phyloP scores from a whole-genome alignment of 2,329 filamentous ascomycete genomes.

The Xylaria sp. region DNA sequence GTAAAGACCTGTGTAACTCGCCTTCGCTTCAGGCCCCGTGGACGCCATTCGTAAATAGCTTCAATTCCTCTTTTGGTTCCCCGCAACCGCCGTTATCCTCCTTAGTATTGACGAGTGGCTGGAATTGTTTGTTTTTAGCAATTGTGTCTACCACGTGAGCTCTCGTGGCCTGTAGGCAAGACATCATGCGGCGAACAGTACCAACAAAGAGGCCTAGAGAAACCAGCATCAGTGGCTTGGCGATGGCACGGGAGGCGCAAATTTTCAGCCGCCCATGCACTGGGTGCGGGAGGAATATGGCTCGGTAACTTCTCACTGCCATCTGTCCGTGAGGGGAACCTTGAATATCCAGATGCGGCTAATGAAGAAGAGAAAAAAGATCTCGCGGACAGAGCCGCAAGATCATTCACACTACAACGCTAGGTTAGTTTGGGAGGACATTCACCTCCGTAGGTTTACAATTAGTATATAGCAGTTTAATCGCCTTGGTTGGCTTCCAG shows the following conservation, averaged over 20 bases:
- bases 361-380: background rate
- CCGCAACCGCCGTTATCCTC: slow-evolving; percentile 19
- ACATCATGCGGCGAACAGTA: background rate
- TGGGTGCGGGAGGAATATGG: slow-evolving; percentile 10
- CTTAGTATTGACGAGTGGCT: background rate
- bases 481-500: background rate
- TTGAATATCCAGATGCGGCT: background rate
- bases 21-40: slow-evolving; percentile 6
- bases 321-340: slow-evolving; percentile 4
- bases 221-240: background rate
- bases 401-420: background rate
- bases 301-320: slow-evolving; percentile 9
- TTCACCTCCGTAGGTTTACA: background rate
- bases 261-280: slow-evolving; percentile 28
- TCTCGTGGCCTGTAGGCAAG: background rate
- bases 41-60: background rate
- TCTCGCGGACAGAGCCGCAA: slow-evolving; percentile 29
- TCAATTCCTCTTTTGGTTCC: slow-evolving; percentile 12
- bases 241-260: slow-evolving; percentile 29
- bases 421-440: background rate
- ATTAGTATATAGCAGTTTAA: background rate
- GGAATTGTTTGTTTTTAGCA: background rate
- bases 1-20: background rate
- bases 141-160: slow-evolving; percentile 16
- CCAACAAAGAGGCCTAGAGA: background rate